Conservation (phyloP, 1,284 basidiomycete species). For the Marasmius sp. region DNA sequence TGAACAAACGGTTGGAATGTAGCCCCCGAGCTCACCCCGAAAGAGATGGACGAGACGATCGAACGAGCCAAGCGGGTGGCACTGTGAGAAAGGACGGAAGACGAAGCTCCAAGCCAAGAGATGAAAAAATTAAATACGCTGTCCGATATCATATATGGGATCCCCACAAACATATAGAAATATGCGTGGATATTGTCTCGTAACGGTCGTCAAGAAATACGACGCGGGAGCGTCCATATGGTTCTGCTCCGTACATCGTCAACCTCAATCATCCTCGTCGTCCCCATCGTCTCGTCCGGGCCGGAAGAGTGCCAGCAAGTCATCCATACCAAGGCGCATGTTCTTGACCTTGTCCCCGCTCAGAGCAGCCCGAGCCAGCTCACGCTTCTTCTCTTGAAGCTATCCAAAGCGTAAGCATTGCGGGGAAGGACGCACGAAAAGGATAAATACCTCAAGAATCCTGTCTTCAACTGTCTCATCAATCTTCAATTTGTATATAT, state of each 20-base stretch:
- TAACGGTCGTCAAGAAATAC: too few relatives aligned
- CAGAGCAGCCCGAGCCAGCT: conserved; percentile 81
- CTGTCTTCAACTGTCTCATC: conserved; percentile 89
- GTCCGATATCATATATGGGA: too few relatives aligned
- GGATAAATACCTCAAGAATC: conserved; percentile 58
- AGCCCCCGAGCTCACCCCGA: too few relatives aligned
- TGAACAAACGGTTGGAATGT: too few relatives aligned
- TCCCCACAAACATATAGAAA: too few relatives aligned
- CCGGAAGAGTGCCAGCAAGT: conserved; percentile 79
- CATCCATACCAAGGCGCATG: conserved; percentile 81
- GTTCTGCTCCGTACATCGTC: too few relatives aligned
- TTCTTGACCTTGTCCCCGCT: conserved; percentile 88
- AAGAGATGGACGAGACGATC: too few relatives aligned
- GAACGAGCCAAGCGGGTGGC: too few relatives aligned
- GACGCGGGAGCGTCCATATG: neutral
- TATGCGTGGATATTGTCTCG: too few relatives aligned
- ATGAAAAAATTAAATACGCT: too few relatives aligned
- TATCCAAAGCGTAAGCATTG: conserved; percentile 23
- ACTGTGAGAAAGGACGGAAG: too few relatives aligned
- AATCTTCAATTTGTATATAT: conserved; percentile 93
- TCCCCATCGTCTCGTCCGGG: conserved; percentile 60
- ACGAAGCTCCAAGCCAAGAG: too few relatives aligned
- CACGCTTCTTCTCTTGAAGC: conserved; percentile 88
- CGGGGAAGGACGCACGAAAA: conserved; percentile 4
- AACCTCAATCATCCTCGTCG: conserved; percentile 20